Percentiles rank a stretch among this genome's conserved stretches.
These are phyloP conservation scores for Amaranthus tricolor DNA, from an alignment of 179 eudicot species.

Conservation along the genomic window DNA sequence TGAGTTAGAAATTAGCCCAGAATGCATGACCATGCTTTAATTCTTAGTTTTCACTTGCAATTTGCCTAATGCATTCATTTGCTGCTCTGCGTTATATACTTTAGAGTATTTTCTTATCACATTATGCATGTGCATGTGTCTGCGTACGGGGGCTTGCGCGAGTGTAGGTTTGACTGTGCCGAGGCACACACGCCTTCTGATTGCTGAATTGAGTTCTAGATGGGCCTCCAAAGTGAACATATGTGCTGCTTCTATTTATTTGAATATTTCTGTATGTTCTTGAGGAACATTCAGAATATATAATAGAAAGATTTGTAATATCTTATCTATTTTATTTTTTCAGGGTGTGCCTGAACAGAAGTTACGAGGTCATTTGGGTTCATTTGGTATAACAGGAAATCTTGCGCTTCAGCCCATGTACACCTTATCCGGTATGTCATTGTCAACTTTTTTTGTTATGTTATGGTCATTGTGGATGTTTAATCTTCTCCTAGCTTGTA, in stretches of 20 bases:
- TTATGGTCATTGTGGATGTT: conserved; percentile 5
- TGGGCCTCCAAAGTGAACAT: neutral
- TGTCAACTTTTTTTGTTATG: conserved; percentile 9
- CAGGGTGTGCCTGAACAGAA: conserved; percentile 99
- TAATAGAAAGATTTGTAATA: neutral
- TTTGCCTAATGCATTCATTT: too few species aligned
- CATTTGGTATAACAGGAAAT: conserved; percentile 95
- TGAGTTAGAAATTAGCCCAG: too few species aligned
- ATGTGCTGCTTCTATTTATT: neutral
- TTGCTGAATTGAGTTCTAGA: neutral
- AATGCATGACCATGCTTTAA: too few species aligned
- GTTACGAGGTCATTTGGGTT: conserved; percentile 89
- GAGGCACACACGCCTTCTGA: neutral
- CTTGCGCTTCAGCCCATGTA: conserved; percentile 99
- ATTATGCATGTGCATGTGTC: too few species aligned
- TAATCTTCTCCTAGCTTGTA: neutral
- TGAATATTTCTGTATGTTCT: neutral
- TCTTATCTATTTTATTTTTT: conserved; percentile 12
- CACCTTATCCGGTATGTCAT: conserved; percentile 78
- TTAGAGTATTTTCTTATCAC: too few species aligned
- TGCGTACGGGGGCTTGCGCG: too few species aligned
- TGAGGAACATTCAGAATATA: neutral
- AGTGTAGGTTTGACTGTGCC: too few species aligned
- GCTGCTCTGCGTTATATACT: too few species aligned
- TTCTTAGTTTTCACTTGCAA: too few species aligned